Evolutionary conservation across 2,329 filamentous ascomycete species (phyloP).

Genomic region (Setomelanomma holmii): DNA sequence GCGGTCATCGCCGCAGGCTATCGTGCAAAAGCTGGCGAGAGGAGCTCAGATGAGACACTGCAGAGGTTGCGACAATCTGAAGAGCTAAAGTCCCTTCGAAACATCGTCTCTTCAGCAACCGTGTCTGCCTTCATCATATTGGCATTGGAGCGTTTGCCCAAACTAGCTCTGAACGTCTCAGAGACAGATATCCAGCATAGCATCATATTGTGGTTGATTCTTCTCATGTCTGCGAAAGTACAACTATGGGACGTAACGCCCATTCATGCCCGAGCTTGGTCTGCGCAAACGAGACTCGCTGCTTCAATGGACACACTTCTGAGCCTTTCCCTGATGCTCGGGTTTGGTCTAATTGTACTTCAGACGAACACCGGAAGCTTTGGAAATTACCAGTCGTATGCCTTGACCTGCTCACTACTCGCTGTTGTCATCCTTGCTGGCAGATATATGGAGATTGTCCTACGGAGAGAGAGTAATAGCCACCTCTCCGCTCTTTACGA

Average conservation of each 20-base stretch:
- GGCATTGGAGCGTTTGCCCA: background rate
- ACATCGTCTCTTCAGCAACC: background rate
- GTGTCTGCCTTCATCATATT: background rate
- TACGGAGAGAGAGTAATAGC: constrained; percentile 5
- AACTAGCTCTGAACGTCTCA: too few relatives aligned
- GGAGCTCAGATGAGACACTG: background rate
- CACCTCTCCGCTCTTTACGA: constrained; percentile 11
- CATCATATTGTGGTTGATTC: background rate
- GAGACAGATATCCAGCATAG: background rate
- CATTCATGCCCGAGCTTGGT: constrained; percentile 8
- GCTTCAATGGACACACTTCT: constrained; percentile 4
- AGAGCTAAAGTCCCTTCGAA: background rate
- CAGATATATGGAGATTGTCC: constrained; percentile 4
- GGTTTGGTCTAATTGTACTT: background rate
- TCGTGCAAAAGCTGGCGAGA: background rate
- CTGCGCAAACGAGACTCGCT: background rate
- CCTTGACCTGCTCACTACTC: background rate
- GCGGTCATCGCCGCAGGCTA: background rate
- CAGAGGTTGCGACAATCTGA: background rate
- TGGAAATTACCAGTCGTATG: background rate
- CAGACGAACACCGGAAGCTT: background rate
- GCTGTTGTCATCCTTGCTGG: background rate
- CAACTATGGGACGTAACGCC: background rate
- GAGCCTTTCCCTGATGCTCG: constrained; percentile 5
- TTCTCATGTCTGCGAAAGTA: background rate